Base-by-base conservation (phyloP, 768 basidiomycete genomes). In the Leccinum boreale region DNA sequence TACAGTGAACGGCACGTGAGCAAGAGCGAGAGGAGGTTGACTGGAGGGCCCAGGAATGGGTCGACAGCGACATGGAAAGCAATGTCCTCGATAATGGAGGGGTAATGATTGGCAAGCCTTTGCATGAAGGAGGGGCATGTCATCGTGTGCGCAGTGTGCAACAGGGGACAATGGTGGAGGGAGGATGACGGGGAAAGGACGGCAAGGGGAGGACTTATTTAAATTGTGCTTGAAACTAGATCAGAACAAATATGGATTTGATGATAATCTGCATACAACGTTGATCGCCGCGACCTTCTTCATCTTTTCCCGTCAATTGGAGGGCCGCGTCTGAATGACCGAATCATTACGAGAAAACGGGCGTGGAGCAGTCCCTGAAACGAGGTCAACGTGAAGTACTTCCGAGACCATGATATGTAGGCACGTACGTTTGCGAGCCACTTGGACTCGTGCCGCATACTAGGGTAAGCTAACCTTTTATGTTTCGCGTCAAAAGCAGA, bases 11-110 rank as follows among this genome's bases (percentile, higher is more conserved):
- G 71, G 49, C 72, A 81, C 31, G 77, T 71, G 55, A 77, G 74
- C 47, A 74, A 66, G 12, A 84, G 68, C 17, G 73, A 56, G 28
- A 66, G 53, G 52, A 84, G 67, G 28, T 70, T 69, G 5, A 58
- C 53, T 3, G 81, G 82, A 2, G 82, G 82, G 0, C 81, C 81
- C 1, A 74, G 66, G 58, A 78, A 73, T 1, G 73, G 70, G 54
- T 68, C 68, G 5, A 72, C 69, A 3, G 73, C 69, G 26, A 75
- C 60, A 64, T 77, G 70, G 57, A 75, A 76, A 3, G 77, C 80
- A 47, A 85, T 76, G 50, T 70, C 67, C 64, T 80, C 76, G 47
- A 78, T 58, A 28, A 67, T 29, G 39, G 57, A 29, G 6, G 73
- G 64, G 14, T 21, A 53, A 3, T 35, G 48, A 3, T 7, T 35